Conservation (phyloP, 148 eudicot species). For the Selenicereus undatus region DNA sequence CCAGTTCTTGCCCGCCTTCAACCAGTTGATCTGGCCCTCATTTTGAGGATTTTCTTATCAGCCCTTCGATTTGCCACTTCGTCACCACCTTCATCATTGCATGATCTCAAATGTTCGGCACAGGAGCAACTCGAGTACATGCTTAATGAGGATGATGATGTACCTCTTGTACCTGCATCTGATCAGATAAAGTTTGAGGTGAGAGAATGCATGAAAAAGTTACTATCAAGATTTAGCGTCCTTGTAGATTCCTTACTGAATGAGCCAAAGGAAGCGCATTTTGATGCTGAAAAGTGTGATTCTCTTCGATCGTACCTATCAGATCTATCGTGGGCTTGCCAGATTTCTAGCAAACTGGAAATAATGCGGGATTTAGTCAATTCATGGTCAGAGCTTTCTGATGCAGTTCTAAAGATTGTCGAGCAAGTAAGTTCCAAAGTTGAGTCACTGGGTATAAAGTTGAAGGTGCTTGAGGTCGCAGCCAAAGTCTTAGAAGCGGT, state of each 20-base stretch:
- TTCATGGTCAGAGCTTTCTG: slow-evolving; percentile 61
- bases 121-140: slow-evolving; percentile 92
- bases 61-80: slow-evolving; percentile 71
- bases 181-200: slow-evolving; percentile 55
- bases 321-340: slow-evolving; percentile 81
- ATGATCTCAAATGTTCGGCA: slow-evolving; percentile 59
- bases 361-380: slow-evolving; percentile 52
- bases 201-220: slow-evolving; percentile 37
- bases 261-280: slow-evolving; percentile 28
- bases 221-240: slow-evolving; percentile 43
- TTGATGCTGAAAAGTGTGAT: slow-evolving; percentile 27
- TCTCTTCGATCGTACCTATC: slow-evolving; percentile 38
- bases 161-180: slow-evolving; percentile 54
- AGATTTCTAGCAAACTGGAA: slow-evolving; percentile 60
- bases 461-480: slow-evolving; percentile 66
- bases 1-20: slow-evolving; percentile 71
- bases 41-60: slow-evolving; percentile 53
- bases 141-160: slow-evolving; percentile 91
- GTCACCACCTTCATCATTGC: slow-evolving; percentile 49
- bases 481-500: slow-evolving; percentile 72
- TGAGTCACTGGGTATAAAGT: slow-evolving; percentile 37
- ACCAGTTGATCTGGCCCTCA: slow-evolving; percentile 51
- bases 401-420: slow-evolving; percentile 28
- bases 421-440: slow-evolving; percentile 22
- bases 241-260: slow-evolving; percentile 42